Evolutionary conservation across 1,284 basidiomycete genomes (phyloP).

Genomic region (Boletellus deceptivus): DNA sequence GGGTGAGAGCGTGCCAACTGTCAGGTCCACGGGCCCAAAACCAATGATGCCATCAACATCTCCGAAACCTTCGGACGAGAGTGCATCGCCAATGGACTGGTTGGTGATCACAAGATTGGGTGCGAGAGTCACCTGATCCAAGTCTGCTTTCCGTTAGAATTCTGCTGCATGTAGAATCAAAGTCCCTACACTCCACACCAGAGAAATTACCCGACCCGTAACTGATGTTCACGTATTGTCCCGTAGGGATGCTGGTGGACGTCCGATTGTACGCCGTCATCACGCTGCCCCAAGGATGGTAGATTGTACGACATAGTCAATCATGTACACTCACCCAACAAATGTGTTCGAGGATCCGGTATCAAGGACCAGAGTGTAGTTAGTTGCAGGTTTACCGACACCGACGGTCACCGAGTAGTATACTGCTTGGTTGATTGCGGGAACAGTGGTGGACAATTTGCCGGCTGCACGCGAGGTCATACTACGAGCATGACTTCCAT

Average conservation of each 20-base stretch:
- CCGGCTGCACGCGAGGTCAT: background rate
- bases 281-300: constrained; percentile 10
- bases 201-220: constrained; percentile 24
- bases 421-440: constrained; percentile 17
- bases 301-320: background rate
- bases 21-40: constrained; percentile 27
- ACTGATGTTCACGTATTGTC: constrained; percentile 21
- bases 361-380: constrained; percentile 28
- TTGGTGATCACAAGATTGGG: constrained; percentile 19
- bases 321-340: constrained; percentile 25
- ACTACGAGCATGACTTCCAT: constrained; percentile 22
- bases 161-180: background rate
- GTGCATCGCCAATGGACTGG: constrained; percentile 28
- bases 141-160: constrained; percentile 13
- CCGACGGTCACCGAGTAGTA: constrained; percentile 23
- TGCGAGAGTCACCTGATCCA: constrained; percentile 22
- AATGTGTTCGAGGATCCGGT: constrained; percentile 37
- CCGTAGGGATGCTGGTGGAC: constrained; percentile 23
- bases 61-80: constrained; percentile 9
- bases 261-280: constrained; percentile 21
- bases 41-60: constrained; percentile 27
- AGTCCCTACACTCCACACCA: constrained; percentile 25
- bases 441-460: constrained; percentile 13
- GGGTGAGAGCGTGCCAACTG: constrained; percentile 9
- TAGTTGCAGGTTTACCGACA: constrained; percentile 24